Percentiles rank a stretch among this genome's conserved stretches.
Evolutionary conservation across 2,329 filamentous ascomycete genomes (phyloP).

Genomic region (Exophiala viscosa): DNA sequence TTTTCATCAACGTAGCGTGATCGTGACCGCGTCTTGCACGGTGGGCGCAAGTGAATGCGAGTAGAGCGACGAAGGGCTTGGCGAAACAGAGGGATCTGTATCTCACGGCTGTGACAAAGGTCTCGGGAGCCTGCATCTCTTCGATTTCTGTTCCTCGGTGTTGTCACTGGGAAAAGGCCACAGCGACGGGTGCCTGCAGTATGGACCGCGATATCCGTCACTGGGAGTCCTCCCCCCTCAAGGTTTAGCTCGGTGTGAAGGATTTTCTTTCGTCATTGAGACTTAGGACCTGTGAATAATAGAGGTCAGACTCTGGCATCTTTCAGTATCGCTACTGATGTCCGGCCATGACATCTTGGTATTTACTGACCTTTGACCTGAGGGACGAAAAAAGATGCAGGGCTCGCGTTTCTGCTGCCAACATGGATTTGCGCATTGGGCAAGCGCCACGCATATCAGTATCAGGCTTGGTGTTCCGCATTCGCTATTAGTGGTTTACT

Average conservation of each 20-base stretch:
- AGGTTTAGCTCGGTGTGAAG: constrained; percentile 15
- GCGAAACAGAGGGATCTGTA: neutral
- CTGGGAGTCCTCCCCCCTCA: neutral
- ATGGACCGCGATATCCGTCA: neutral
- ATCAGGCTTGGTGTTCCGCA: too few relatives aligned
- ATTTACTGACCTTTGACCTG: constrained; percentile 14
- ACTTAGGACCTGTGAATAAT: neutral
- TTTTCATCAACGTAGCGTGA: neutral
- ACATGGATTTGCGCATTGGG: too few relatives aligned
- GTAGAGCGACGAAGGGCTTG: neutral
- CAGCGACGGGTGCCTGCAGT: constrained; percentile 7
- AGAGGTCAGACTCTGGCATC: too few relatives aligned
- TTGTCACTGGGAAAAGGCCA: constrained; percentile 10
- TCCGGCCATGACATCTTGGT: neutral
- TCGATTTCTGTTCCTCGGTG: constrained; percentile 26
- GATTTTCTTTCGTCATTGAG: constrained; percentile 25
- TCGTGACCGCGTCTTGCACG: neutral
- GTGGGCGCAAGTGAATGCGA: neutral
- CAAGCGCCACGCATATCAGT: too few relatives aligned
- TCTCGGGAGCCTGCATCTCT: constrained; percentile 22
- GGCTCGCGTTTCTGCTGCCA: neutral
- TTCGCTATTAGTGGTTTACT: too few relatives aligned
- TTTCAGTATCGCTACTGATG: too few relatives aligned
- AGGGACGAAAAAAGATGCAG: neutral
- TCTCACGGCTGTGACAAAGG: constrained; percentile 1